Evolutionary conservation across 2,329 filamentous ascomycete species (phyloP).

Genomic region (Emergomyces orientalis): DNA sequence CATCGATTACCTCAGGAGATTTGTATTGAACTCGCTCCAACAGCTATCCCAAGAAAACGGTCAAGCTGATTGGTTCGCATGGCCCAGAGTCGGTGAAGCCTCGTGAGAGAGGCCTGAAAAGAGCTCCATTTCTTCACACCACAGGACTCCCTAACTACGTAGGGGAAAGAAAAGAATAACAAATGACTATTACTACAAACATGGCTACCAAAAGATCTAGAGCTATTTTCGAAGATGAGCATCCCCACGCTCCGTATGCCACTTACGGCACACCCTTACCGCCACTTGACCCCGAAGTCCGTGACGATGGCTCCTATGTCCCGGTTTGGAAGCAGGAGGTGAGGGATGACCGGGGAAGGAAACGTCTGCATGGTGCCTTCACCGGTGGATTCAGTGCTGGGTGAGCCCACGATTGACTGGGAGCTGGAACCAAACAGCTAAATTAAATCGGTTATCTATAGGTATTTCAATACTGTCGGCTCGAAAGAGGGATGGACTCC

Average conservation of each 20-base stretch:
- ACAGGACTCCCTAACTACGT: neutral
- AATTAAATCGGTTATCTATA: slow-evolving; percentile 34
- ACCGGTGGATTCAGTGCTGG: slow-evolving; percentile 95
- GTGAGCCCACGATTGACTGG: slow-evolving; percentile 44
- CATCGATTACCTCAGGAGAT: neutral
- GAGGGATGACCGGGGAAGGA: slow-evolving; percentile 80
- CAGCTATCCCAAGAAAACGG: neutral
- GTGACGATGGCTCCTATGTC: slow-evolving; percentile 85
- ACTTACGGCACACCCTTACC: slow-evolving; percentile 79
- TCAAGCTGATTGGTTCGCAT: neutral
- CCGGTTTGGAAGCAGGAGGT: slow-evolving; percentile 99
- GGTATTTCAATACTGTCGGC: slow-evolving; percentile 95
- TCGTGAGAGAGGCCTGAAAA: neutral
- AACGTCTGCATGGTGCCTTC: slow-evolving; percentile 89
- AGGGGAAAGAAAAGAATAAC: neutral
- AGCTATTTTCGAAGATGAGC: slow-evolving; percentile 63
- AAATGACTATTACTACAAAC: neutral
- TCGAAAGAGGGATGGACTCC: slow-evolving; percentile 98
- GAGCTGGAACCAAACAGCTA: slow-evolving; percentile 26
- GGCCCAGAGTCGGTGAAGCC: neutral
- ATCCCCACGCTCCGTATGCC: slow-evolving; percentile 62
- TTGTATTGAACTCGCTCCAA: neutral
- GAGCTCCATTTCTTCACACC: neutral
- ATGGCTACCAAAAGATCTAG: slow-evolving; percentile 78
- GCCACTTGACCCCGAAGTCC: slow-evolving; percentile 60